These are phyloP conservation scores for Fistulifera solaris DNA, from an alignment of 108 stramenopile genomes.

Conservation along the genomic window DNA sequence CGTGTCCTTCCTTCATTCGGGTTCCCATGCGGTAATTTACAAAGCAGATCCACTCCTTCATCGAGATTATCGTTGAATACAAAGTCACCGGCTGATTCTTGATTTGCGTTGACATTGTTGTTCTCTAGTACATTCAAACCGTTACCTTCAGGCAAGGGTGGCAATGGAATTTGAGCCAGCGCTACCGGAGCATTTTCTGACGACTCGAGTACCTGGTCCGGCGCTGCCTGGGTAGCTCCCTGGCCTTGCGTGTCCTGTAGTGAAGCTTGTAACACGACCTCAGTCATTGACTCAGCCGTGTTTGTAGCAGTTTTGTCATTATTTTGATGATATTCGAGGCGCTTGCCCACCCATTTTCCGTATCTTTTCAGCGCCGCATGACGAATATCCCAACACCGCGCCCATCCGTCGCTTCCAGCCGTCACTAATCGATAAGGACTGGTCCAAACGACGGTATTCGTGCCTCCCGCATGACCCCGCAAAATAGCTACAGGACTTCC, in stretches of 20 bases:
- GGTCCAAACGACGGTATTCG: slow-evolving; percentile 80
- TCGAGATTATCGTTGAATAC: slow-evolving; percentile 60
- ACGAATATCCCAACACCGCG: slow-evolving; percentile 76
- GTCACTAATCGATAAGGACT: slow-evolving; percentile 71
- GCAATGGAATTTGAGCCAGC: slow-evolving; percentile 14
- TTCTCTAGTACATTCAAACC: slow-evolving; percentile 2
- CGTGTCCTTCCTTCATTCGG: slow-evolving; percentile 34
- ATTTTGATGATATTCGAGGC: slow-evolving; percentile 39
- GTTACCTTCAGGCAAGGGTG: slow-evolving; percentile 21
- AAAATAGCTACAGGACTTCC: slow-evolving; percentile 81
- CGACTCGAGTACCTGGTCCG: slow-evolving; percentile 21
- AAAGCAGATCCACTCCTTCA: slow-evolving; percentile 59
- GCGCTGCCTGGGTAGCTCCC: slow-evolving; percentile 1
- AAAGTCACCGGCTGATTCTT: slow-evolving; percentile 45
- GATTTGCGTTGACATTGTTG: slow-evolving; percentile 15
- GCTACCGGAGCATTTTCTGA: slow-evolving; percentile 15
- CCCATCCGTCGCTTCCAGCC: slow-evolving; percentile 65
- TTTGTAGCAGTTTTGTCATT: background rate
- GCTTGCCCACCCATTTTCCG: slow-evolving; percentile 36
- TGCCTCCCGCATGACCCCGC: slow-evolving; percentile 68
- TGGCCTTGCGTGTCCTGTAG: background rate
- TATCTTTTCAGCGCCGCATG: slow-evolving; percentile 67
- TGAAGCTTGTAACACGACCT: background rate
- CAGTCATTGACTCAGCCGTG: slow-evolving; percentile 4
- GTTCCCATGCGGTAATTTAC: slow-evolving; percentile 65